Conservation (phyloP, 805 yeast genomes). For the Schwanniomyces occidentalis region DNA sequence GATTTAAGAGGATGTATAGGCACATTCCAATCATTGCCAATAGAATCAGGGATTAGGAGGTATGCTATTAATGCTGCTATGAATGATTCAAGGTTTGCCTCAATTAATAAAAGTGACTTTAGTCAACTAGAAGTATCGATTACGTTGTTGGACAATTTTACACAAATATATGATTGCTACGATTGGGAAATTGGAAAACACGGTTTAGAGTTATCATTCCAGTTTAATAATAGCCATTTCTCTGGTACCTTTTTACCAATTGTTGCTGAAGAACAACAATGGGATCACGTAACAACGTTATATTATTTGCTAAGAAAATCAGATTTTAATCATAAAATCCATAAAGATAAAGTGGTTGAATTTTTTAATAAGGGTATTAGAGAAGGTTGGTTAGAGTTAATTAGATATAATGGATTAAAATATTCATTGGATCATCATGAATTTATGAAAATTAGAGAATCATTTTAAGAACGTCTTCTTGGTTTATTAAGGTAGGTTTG, state of each 20-base stretch:
- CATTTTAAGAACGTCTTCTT: too few relatives aligned
- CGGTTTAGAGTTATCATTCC: constrained; percentile 69
- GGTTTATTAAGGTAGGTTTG: too few relatives aligned
- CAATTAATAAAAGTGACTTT: constrained; percentile 59
- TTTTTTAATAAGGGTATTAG: constrained; percentile 30
- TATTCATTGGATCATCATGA: constrained; percentile 24
- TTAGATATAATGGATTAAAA: constrained; percentile 39
- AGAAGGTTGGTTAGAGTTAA: constrained; percentile 35
- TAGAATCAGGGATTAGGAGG: constrained; percentile 58
- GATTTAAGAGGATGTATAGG: constrained; percentile 91
- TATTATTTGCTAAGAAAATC: constrained; percentile 73
- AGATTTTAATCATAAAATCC: constrained; percentile 34
- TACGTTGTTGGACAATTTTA: constrained; percentile 64
- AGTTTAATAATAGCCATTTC: constrained; percentile 34
- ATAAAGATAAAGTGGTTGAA: constrained; percentile 14
- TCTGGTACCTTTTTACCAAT: constrained; percentile 89
- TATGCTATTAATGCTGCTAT: constrained; percentile 68
- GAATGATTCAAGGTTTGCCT: constrained; percentile 75
- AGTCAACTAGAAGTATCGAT: constrained; percentile 53
- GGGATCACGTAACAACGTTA: constrained; percentile 75
- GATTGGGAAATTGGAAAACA: constrained; percentile 85
- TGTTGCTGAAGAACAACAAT: constrained; percentile 84
- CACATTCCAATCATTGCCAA: constrained; percentile 60
- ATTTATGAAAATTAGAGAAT: constrained; percentile 16
- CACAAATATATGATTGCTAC: constrained; percentile 46